These are phyloP conservation scores for Syzygium syzygioides DNA, from an alignment of 441 rosid species.

Conservation along the genomic window DNA sequence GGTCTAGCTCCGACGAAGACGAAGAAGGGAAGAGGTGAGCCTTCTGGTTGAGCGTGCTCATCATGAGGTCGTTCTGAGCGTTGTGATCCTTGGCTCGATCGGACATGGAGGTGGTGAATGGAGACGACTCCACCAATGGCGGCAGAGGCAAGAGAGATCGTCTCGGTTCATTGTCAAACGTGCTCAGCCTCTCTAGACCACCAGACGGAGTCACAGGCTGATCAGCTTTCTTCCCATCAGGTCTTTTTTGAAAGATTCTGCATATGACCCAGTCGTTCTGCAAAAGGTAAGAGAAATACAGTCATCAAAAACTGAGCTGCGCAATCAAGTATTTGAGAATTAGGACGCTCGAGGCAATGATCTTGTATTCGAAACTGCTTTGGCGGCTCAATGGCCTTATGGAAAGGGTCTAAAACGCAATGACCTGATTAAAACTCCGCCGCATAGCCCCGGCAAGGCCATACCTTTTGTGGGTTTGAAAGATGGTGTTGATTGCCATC, in stretches of 20 bases:
- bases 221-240: constrained; percentile 23
- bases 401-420: neutral
- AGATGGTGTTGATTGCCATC: constrained; percentile 20
- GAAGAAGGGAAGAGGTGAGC: constrained; percentile 12
- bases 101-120: constrained; percentile 41
- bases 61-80: neutral
- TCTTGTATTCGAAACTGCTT: neutral
- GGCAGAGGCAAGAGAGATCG: constrained; percentile 17
- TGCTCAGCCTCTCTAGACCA: constrained; percentile 1
- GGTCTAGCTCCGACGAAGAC: constrained; percentile 4
- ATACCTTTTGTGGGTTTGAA: constrained; percentile 27
- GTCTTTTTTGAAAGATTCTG: constrained; percentile 32
- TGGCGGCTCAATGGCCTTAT: neutral
- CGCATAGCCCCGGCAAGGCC: neutral
- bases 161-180: constrained; percentile 1
- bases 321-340: neutral
- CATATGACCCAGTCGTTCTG: constrained; percentile 54
- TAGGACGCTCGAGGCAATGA: neutral
- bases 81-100: neutral
- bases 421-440: neutral
- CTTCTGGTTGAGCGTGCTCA: constrained; percentile 10
- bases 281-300: neutral
- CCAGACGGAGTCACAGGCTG: constrained; percentile 1
- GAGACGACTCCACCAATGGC: constrained; percentile 49
- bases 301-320: neutral